These are phyloP conservation scores for Apiospora saccharicola DNA, from an alignment of 2,329 filamentous ascomycete species.

Conservation along the genomic window DNA sequence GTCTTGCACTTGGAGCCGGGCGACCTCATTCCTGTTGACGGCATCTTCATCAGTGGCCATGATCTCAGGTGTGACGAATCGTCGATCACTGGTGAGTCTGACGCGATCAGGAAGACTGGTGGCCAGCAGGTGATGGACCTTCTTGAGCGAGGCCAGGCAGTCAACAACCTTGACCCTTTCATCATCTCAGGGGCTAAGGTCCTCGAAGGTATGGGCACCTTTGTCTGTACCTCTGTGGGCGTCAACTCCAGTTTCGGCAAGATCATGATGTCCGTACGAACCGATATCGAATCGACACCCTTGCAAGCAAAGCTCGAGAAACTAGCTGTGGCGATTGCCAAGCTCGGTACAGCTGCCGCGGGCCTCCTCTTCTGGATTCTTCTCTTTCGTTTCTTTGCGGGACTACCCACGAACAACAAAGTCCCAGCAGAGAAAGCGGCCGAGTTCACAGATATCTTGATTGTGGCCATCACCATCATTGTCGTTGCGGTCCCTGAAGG, in stretches of 20 bases:
- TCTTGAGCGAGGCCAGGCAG: constrained; percentile 58
- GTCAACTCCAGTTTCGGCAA: constrained; percentile 62
- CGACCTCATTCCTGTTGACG: constrained; percentile 72
- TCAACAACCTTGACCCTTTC: constrained; percentile 67
- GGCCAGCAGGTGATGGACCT: constrained; percentile 65
- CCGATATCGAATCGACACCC: constrained; percentile 60
- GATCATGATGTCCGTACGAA: constrained; percentile 63
- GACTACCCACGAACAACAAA: constrained; percentile 58
- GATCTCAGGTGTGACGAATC: constrained; percentile 75
- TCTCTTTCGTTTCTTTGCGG: constrained; percentile 78
- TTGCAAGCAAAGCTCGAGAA: constrained; percentile 61
- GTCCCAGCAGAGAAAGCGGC: constrained; percentile 65
- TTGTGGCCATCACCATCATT: constrained; percentile 70
- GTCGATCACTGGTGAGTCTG: constrained; percentile 74
- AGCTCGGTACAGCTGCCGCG: constrained; percentile 69
- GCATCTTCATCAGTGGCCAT: constrained; percentile 69
- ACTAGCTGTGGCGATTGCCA: constrained; percentile 59
- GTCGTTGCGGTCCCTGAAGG: constrained; percentile 75
- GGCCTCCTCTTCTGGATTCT: constrained; percentile 79
- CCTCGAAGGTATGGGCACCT: constrained; percentile 61
- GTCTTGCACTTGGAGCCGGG: constrained; percentile 72
- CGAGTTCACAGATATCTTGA: constrained; percentile 68
- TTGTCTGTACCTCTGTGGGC: constrained; percentile 61
- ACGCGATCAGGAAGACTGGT: constrained; percentile 70
- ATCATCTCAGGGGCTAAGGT: constrained; percentile 66